Evolutionary conservation across 257 asterid genomes (phyloP).

Genomic region (Nyctanthes arbortristis): DNA sequence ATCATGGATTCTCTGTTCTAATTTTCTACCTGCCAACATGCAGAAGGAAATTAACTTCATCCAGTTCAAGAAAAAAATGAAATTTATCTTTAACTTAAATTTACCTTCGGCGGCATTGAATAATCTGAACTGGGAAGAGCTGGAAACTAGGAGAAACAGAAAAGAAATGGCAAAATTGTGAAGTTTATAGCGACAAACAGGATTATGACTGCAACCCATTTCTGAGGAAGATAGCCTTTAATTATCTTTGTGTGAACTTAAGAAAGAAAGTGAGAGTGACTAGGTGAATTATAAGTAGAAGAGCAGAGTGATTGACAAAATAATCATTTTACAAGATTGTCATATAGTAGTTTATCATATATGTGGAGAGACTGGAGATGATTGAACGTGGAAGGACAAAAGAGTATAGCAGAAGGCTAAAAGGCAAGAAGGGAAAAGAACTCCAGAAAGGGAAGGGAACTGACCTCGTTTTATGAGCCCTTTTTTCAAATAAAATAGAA

Average conservation of each 20-base stretch:
- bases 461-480: constrained; percentile 33
- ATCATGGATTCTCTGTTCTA: constrained; percentile 23
- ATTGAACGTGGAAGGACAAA: constrained; percentile 44
- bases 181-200: constrained; percentile 20
- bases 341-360: constrained; percentile 26
- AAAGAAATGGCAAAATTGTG: constrained; percentile 29
- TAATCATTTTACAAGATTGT: constrained; percentile 13
- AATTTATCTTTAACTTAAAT: background rate
- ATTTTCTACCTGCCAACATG: constrained; percentile 50
- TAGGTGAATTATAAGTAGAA: constrained; percentile 26
- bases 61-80: background rate
- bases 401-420: constrained; percentile 33
- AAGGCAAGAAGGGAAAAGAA: constrained; percentile 6
- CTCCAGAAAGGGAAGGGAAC: constrained; percentile 19
- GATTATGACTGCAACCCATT: constrained; percentile 35
- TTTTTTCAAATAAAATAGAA: constrained; percentile 1
- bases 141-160: constrained; percentile 34
- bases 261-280: background rate
- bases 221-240: background rate
- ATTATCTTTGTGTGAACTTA: background rate
- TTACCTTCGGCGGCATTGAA: constrained; percentile 45
- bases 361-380: constrained; percentile 28
- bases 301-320: constrained; percentile 19
- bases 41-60: constrained; percentile 7
- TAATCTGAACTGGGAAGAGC: constrained; percentile 34